A percentile compares a stretch with the other conserved stretches of the same genome.
Evolutionary conservation across 768 basidiomycete species (phyloP).

Genomic region (Crassisporium funariophilum): DNA sequence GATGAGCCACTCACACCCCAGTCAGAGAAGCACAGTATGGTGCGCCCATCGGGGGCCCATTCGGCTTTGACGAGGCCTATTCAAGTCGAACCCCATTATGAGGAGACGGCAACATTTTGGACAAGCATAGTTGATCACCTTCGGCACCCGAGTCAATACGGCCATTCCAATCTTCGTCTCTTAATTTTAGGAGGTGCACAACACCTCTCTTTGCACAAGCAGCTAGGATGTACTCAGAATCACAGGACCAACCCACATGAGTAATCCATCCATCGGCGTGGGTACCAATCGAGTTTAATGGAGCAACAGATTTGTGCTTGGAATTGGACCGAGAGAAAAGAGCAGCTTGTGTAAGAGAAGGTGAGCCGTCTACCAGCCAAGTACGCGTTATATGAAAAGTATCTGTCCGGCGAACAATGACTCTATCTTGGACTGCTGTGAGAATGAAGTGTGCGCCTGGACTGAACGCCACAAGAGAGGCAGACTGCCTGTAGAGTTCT

Average conservation of each 20-base stretch:
- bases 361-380: constrained; percentile 65
- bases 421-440: constrained; percentile 73
- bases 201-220: constrained; percentile 72
- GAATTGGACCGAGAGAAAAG: constrained; percentile 36
- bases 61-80: constrained; percentile 79
- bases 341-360: constrained; percentile 50
- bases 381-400: constrained; percentile 82
- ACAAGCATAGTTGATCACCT: constrained; percentile 33
- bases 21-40: constrained; percentile 87
- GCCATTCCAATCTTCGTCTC: constrained; percentile 78
- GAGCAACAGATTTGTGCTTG: constrained; percentile 30
- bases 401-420: constrained; percentile 83
- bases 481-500: constrained; percentile 77
- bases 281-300: constrained; percentile 23
- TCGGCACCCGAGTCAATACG: constrained; percentile 82
- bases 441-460: constrained; percentile 87
- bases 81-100: constrained; percentile 6
- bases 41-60: constrained; percentile 87
- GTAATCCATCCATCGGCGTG: constrained; percentile 55
- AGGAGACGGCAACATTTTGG: not conserved
- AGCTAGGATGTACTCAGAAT: constrained; percentile 85
- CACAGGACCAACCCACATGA: constrained; percentile 82
- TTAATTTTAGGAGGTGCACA: constrained; percentile 77
- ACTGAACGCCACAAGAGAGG: constrained; percentile 76
- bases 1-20: constrained; percentile 76